Conservation (phyloP, 208 protist species). For the Leishmania major region DNA sequence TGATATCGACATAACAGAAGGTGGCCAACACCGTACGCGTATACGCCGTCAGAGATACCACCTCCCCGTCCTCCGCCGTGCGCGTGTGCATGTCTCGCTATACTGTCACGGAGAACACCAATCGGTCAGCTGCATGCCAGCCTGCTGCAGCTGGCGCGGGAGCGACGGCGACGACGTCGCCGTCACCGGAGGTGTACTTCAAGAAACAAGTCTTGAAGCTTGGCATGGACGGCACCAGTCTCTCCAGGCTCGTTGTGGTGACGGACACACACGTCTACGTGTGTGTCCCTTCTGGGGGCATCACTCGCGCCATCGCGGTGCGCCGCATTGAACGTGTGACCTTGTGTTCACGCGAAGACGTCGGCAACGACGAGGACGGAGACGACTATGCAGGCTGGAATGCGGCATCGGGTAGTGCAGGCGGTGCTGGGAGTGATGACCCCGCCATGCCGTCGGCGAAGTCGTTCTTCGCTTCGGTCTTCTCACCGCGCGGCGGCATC, state of each 20-base stretch:
- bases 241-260: constrained; percentile 41
- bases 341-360: constrained; percentile 25
- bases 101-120: background rate
- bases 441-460: background rate
- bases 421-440: background rate
- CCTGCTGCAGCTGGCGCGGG: background rate
- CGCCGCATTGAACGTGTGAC: constrained; percentile 33
- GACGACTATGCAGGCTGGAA: background rate
- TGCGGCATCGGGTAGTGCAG: background rate
- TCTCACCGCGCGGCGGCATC: background rate
- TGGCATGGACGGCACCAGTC: constrained; percentile 44
- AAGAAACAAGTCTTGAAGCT: constrained; percentile 49
- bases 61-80: background rate
- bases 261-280: constrained; percentile 43
- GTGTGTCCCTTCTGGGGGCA: constrained; percentile 44
- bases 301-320: constrained; percentile 50
- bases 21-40: background rate
- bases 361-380: constrained; percentile 10
- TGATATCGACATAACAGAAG: background rate
- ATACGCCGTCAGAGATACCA: background rate
- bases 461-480: constrained; percentile 15
- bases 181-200: constrained; percentile 11
- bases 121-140: background rate
- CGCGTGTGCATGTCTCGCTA: background rate
- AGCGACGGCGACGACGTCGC: background rate